phyloP scores from a whole-genome alignment of 176 grass and related monocot species.

The Musa troglodytarum region DNA sequence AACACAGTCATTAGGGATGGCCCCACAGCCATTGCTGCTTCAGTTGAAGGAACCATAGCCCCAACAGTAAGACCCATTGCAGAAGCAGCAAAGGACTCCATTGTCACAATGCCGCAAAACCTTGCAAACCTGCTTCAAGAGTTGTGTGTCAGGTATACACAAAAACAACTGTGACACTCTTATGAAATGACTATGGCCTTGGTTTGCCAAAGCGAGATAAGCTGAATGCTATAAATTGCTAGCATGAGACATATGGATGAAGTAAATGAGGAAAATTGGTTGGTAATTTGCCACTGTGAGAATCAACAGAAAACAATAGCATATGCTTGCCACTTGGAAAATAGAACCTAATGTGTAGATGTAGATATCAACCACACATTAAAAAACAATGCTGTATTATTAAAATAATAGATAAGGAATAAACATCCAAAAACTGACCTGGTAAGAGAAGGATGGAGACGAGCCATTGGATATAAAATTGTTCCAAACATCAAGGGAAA shows the following conservation, averaged over 20 bases:
- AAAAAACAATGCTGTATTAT: not conserved
- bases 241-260: no score
- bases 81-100: conserved; percentile 89
- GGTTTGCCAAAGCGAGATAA: not conserved
- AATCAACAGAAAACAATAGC: no score
- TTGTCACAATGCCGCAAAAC: conserved; percentile 81
- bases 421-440: conserved; percentile 39
- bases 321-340: no score
- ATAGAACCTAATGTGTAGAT: no score
- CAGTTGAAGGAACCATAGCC: conserved; percentile 83
- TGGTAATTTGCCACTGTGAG: no score
- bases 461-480: conserved; percentile 97
- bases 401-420: not conserved
- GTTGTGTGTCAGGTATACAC: not conserved
- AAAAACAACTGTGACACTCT: not conserved
- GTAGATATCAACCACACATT: not conserved
- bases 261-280: no score
- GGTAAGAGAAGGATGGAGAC: conserved; percentile 67
- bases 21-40: conserved; percentile 93
- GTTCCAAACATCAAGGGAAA: conserved; percentile 90
- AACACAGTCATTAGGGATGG: conserved; percentile 97
- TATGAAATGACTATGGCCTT: not conserved
- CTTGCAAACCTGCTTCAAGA: conserved; percentile 57
- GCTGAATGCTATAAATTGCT: not conserved
- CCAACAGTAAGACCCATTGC: conserved; percentile 96